Evolutionary conservation across 345 rosid species (phyloP), one percentile per base, ranked within the genome.

Genomic region (Hypericum androsaemum): DNA sequence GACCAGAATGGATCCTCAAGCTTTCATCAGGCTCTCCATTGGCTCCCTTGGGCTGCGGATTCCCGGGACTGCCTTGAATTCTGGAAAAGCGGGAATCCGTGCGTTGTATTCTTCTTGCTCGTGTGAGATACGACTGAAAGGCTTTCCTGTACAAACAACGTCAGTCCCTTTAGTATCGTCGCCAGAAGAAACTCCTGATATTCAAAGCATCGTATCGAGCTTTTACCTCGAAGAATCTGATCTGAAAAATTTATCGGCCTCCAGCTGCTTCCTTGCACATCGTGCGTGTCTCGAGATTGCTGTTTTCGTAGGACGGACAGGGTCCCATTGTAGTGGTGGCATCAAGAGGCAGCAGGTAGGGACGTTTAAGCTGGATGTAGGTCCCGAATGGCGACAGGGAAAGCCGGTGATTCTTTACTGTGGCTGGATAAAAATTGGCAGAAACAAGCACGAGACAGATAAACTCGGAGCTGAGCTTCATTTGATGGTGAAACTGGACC

Each of bases 151-250:
- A 47, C 97, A 86, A 66, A 83, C 84, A 47, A 73, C 81, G 12
- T 52, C 82, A 37, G 52, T 86, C 52, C 97, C 94, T 43, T 71
- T 89, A 51, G 55, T 89, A 63, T 74, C 88, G 32, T 75, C 88
- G 7, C 74, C 84, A 13, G 95, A 86, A 12, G 77, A 84, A 14
- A 63, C 82, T 41, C 97, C 86, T 54, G 94, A 89, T 69, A 61
- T 68, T 65, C 82, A 83, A 59, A 80, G 74, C 77, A 64, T 77
- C 59, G 79, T 84, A 64, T 80, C 94, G 8, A 86, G 84, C 68
- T 89, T 89, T 72, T 86, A 89, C 59, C 94, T 89, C 5, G 94
- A 89, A 72, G 94, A 89, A 41, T 81, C 90, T 47, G 90, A 89
- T 76, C 63, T 89, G 54, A 86, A 77, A 78, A 77, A 89, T 55